phyloP scores from a whole-genome alignment of 495 filamentous ascomycete species.

The Chaetomidium leptoderma region DNA sequence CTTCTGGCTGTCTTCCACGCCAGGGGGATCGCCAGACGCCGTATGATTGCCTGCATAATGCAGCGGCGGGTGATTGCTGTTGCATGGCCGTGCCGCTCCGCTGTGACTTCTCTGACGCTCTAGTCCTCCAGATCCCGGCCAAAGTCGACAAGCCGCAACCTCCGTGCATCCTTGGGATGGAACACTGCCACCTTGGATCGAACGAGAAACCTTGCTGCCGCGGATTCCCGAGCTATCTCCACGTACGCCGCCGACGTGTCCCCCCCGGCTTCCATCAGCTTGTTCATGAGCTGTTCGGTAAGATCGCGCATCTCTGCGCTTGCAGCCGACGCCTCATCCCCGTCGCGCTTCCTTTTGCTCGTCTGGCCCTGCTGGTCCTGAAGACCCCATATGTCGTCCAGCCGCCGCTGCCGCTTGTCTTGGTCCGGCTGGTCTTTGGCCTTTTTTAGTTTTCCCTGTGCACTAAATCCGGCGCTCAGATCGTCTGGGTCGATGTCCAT shows the following conservation, averaged over 20 bases:
- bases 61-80: slow-evolving; percentile 6
- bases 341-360: slow-evolving; percentile 29
- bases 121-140: slow-evolving; percentile 68
- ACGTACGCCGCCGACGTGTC: slow-evolving; percentile 60
- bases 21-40: slow-evolving; percentile 7
- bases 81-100: slow-evolving; percentile 5
- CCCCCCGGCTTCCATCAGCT: slow-evolving; percentile 56
- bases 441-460: slow-evolving; percentile 66
- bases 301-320: slow-evolving; percentile 63
- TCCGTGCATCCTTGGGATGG: slow-evolving; percentile 74
- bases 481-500: slow-evolving; percentile 54
- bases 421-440: slow-evolving; percentile 43
- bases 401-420: slow-evolving; percentile 59
- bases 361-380: slow-evolving; percentile 30
- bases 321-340: slow-evolving; percentile 61
- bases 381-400: slow-evolving; percentile 68
- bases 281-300: slow-evolving; percentile 57
- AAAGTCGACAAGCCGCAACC: slow-evolving; percentile 77
- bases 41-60: slow-evolving; percentile 19
- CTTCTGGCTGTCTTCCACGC: background rate
- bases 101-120: slow-evolving; percentile 7
- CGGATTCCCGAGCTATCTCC: slow-evolving; percentile 66
- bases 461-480: slow-evolving; percentile 66
- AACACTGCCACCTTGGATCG: slow-evolving; percentile 81
- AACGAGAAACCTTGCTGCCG: slow-evolving; percentile 76